Base-by-base conservation (phyloP, 768 basidiomycete species). In the Mycena haematopus region DNA sequence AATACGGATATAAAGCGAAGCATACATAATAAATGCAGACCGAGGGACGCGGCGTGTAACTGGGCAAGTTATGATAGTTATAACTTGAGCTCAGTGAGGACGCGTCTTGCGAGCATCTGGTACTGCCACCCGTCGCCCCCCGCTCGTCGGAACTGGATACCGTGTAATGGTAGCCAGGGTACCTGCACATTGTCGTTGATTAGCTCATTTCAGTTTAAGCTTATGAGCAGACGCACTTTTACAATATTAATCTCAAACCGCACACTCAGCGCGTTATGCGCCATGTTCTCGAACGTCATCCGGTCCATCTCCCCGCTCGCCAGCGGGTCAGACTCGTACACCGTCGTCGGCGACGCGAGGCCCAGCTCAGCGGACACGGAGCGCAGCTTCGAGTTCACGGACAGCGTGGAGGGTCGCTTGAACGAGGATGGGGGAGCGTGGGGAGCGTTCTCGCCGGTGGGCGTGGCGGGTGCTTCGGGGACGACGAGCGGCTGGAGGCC, bases 191-290 rank as follows among this genome's bases (percentile, higher is more conserved):
- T 21, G 22, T 45, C 17, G n/a, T n/a, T n/a, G n/a, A 10, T 31
- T 51, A 72, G 40, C 11, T 21, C 21, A 33, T 76, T 36, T 15
- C 29, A 9, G 6, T 31, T 31, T 31, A 31, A 31, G 29, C 29
- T 36, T 14, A 36, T 36, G 14, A 14, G 36, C 36, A 36, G 36
- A 76, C 88, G 19, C 66, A 96, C 95, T 86, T 98, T 98, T 74
- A 99, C 93, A 67, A 99, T 90, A 73, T 91, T 96, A 61, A 99
- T 93, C 77, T 99, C 96, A 75, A 99, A 99, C 65, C 94, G 85
- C 14, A 99, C 96, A 66, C 93, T 89, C 66, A 99, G 74, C 46
- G 86, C 86, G 73, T 87, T 93, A 60, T 87, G 86, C 24, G 87
- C 88, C 72, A 91, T 85, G 65, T 71, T 84, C 68, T 92, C 92